Evolutionary conservation across 148 eudicot genomes (phyloP), one percentile per base, ranked within the genome.

Genomic region (Cornus suecica): DNA sequence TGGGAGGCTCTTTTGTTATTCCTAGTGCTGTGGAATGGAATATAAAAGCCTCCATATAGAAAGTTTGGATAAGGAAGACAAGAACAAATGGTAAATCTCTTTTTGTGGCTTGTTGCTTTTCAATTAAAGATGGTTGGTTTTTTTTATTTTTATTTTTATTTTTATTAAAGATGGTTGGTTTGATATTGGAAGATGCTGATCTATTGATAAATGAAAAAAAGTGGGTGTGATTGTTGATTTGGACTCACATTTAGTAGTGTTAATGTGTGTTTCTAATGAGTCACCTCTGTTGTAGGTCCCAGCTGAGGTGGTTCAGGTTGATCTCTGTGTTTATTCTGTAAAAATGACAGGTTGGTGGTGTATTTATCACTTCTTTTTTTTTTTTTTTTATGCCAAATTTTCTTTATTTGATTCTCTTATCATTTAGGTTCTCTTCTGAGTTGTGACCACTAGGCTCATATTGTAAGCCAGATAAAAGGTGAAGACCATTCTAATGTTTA

Each of bases 311-410:
- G 48, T 62, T 61, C 15, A 14, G 15, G 23, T 61, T 73, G 67
- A 60, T 58, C 52, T 58, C 4, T 72, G 52, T 32, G 8, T 61
- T 61, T 34, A 61, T 37, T 24, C 18, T n/a, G 34, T 24, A 27
- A 72, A 61, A 32, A 25, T 60, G 48, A 72, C 54, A 11, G 32
- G 76, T 62, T 73, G 27, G 75, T 28, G 30, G 76, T 22, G 18
- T 32, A 27, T 31, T 31, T 31, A 28, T 25, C 18, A 58, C 62
- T n/a, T n/a, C n/a, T n/a, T n/a, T n/a, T n/a, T n/a, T 8, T 20
- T 31, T 16, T 16, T 10, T 29, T 1, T 10, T 29, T n/a, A 29
- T 29, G 28, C 45, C 74, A 71, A 52, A 42, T 27, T 54, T 32
- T 26, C 62, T 20, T 58, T 52, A 14, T 52, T 52, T 14, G 62